Base-by-base conservation (phyloP, 148 eudicot species). In the Camellia lanceoleosa region DNA sequence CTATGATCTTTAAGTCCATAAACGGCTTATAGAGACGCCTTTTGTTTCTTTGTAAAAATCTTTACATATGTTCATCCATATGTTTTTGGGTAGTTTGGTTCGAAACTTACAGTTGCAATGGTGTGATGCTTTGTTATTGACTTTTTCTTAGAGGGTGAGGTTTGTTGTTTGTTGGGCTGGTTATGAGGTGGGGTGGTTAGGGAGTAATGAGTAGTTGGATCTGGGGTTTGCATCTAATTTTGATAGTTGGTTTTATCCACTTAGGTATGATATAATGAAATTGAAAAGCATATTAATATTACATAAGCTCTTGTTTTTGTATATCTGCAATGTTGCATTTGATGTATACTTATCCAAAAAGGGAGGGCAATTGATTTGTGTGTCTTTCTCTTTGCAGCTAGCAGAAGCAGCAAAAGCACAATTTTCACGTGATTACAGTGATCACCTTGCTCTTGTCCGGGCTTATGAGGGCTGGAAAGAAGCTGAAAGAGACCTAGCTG, bases 391-490 rank as follows among this genome's bases (percentile, higher is more conserved):
- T 81, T 80, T 87, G 81, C 91, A 95, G 99, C 91, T 91, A 78
- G 99, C 98, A 80, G 99, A 95, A 82, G 97, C 99, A 44, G 97
- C 99, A 80, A 95, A 95, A 87, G 92, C 93, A 61, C 97, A 93
- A 79, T 95, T 93, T 82, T 92, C 92, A 18, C 87, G 72, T 82
- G 92, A 87, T 87, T 85, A 84, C 75, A 95, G 99, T 85, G 99
- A 95, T 81, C 99, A 95, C 82, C 92, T 95, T 83, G 92, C 97
- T 74, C 92, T 95, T 83, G 96, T 93, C 49, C 92, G 97, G 83
- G 99, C 99, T 30, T 93, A 88, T 78, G 99, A 92, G 83, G 98
- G 97, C 52, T 95, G 97, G 97, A 92, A 89, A 83, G 88, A 79
- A 78, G 99, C 99, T 76, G 99, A 93, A 80, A 89, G 68, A 82